Evolutionary conservation across 2,329 filamentous ascomycete species (phyloP).

Genomic region (Paracorniculantispora psalliotae): DNA sequence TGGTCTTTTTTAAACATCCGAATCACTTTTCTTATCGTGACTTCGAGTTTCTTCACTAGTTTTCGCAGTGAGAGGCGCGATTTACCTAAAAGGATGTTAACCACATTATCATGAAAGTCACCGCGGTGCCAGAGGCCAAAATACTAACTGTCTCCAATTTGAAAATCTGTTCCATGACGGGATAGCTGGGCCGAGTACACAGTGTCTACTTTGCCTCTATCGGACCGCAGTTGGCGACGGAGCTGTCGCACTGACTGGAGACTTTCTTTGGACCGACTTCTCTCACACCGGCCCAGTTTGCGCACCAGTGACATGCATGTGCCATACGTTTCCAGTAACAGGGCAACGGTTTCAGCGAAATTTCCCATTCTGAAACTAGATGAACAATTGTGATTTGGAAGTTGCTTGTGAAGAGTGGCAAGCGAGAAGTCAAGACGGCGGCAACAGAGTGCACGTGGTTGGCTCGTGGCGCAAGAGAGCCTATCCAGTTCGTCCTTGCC

Average conservation of each 20-base stretch:
- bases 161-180: slow-evolving; percentile 36
- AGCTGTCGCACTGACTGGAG: slow-evolving; percentile 19
- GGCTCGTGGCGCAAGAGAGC: background rate
- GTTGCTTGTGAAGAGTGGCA: background rate
- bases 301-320: slow-evolving; percentile 41
- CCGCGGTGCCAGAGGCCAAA: background rate
- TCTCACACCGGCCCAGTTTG: slow-evolving; percentile 23
- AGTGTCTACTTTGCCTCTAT: slow-evolving; percentile 36
- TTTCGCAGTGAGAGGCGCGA: slow-evolving; percentile 35
- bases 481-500: background rate
- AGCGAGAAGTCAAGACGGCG: background rate
- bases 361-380: slow-evolving; percentile 27
- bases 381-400: background rate
- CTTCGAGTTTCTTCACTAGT: slow-evolving; percentile 39
- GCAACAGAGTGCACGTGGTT: background rate
- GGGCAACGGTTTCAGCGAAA: slow-evolving; percentile 40
- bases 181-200: slow-evolving; percentile 39
- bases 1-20: slow-evolving; percentile 29
- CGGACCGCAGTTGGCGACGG: slow-evolving; percentile 33
- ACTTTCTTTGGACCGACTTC: slow-evolving; percentile 21
- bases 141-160: slow-evolving; percentile 44
- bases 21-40: slow-evolving; percentile 36
- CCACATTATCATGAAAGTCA: background rate
- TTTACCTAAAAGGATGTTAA: slow-evolving; percentile 24
- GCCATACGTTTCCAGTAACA: slow-evolving; percentile 44